Conservation (phyloP, 23 red algal species). For the Gracilaria vermiculophylla region DNA sequence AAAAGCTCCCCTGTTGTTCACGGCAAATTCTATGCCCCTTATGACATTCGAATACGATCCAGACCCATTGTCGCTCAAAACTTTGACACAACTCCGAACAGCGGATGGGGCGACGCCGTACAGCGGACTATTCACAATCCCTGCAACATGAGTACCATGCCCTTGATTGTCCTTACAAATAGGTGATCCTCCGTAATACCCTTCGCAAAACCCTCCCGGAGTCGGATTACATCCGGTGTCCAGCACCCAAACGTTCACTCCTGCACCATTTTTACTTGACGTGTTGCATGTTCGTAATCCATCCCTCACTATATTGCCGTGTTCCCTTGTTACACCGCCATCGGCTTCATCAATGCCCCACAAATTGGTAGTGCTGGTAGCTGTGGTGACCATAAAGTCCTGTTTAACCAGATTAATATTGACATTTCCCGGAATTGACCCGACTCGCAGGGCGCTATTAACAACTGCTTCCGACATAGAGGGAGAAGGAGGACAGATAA, state of each 20-base stretch:
- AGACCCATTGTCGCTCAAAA: background rate
- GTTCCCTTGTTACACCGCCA: conserved; percentile 11
- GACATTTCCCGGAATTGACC: background rate
- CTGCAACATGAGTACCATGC: conserved; percentile 38
- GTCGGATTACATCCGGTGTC: conserved; percentile 42
- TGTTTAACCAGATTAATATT: background rate
- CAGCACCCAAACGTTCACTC: conserved; percentile 41
- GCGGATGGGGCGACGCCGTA: conserved; percentile 30
- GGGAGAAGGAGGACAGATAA: background rate
- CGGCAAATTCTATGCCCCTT: background rate
- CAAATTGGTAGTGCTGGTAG: background rate
- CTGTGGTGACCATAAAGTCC: background rate
- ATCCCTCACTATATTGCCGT: background rate
- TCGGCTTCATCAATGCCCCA: conserved; percentile 25
- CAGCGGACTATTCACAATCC: background rate
- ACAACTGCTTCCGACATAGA: background rate
- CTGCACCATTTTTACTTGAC: background rate
- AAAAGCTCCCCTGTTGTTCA: background rate
- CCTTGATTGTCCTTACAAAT: conserved; percentile 26
- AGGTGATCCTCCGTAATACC: conserved; percentile 19
- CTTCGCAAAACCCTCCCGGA: conserved; percentile 2
- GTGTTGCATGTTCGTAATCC: conserved; percentile 13
- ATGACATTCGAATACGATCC: conserved; percentile 12
- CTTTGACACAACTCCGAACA: conserved; percentile 28
- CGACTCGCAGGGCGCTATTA: background rate